A percentile compares a stretch with the other conserved stretches of the same genome.
Evolutionary conservation across 371 early-diverging fungal genomes (phyloP).

Genomic region (Paraphysoderma sedebokerense): DNA sequence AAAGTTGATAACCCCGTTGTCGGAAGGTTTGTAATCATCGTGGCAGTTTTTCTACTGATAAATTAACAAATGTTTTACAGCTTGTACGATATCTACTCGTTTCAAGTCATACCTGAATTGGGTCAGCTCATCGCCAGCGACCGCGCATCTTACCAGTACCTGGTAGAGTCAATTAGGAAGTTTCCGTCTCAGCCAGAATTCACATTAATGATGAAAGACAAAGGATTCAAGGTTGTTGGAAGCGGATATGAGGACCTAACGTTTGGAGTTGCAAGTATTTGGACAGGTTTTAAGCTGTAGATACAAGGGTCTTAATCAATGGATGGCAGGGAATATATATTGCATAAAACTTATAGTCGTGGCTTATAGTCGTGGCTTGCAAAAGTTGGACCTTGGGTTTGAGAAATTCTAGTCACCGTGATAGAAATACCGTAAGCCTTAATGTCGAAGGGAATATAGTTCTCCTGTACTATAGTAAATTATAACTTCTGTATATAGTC

Average conservation of each 20-base stretch:
- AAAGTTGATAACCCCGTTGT: constrained; percentile 78
- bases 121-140: constrained; percentile 82
- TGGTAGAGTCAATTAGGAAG: constrained; percentile 93
- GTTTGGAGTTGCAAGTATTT: constrained; percentile 92
- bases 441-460: no score
- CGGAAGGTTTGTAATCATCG: constrained; percentile 31
- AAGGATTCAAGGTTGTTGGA: constrained; percentile 79
- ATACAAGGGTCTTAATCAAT: no score
- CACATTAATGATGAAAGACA: constrained; percentile 70
- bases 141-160: constrained; percentile 83
- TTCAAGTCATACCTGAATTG: constrained; percentile 78
- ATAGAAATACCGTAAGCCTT: no score
- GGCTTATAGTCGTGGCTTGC: no score
- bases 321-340: no score
- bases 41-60: background rate
- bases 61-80: constrained; percentile 10
- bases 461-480: no score
- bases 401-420: no score
- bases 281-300: constrained; percentile 75
- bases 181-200: constrained; percentile 86
- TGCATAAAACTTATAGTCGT: no score
- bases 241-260: constrained; percentile 85
- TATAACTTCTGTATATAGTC: no score
- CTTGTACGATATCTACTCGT: constrained; percentile 81
- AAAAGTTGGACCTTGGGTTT: no score